phyloP scores from a whole-genome alignment of 805 yeast species.

The Vanderwaltozyma polyspora region DNA sequence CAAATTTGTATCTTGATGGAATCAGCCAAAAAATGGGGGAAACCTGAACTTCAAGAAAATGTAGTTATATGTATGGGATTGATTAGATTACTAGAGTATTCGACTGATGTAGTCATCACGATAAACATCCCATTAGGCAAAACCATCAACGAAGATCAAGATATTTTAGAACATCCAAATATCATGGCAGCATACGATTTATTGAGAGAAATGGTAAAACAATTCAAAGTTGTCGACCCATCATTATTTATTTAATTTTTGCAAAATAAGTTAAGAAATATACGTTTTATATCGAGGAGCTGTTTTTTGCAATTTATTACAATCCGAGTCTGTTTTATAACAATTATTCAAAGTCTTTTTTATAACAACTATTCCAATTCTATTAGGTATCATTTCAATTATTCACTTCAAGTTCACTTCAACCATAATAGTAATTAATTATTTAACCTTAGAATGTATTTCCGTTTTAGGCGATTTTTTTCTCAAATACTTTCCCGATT shows the following conservation, averaged over 20 bases:
- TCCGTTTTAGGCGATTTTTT: too few species aligned
- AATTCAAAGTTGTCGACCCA: conserved; percentile 18
- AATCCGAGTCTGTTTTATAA: too few species aligned
- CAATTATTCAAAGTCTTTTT: too few species aligned
- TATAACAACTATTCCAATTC: too few species aligned
- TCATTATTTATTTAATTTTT: conserved; percentile 16
- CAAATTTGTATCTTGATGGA: conserved; percentile 31
- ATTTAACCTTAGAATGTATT: too few species aligned
- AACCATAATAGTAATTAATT: too few species aligned
- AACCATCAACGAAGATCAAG: conserved; percentile 1
- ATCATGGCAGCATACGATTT: conserved; percentile 11
- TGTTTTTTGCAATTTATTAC: too few species aligned
- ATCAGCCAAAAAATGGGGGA: conserved; percentile 44
- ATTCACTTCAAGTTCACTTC: too few species aligned
- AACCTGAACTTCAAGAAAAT: conserved; percentile 23
- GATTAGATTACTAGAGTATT: conserved; percentile 38
- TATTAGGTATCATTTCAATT: too few species aligned
- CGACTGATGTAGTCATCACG: conserved; percentile 53
- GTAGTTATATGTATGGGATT: conserved; percentile 47
- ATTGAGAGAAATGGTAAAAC: conserved; percentile 13
- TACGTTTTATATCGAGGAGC: too few species aligned
- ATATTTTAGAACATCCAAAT: background rate
- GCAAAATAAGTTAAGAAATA: background rate
- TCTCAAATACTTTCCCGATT: too few species aligned
- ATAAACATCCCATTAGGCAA: conserved; percentile 43